Evolutionary conservation across 805 yeast genomes (phyloP), one percentile per base, ranked within the genome.

Genomic region (Kodamaea kakaduensis): DNA sequence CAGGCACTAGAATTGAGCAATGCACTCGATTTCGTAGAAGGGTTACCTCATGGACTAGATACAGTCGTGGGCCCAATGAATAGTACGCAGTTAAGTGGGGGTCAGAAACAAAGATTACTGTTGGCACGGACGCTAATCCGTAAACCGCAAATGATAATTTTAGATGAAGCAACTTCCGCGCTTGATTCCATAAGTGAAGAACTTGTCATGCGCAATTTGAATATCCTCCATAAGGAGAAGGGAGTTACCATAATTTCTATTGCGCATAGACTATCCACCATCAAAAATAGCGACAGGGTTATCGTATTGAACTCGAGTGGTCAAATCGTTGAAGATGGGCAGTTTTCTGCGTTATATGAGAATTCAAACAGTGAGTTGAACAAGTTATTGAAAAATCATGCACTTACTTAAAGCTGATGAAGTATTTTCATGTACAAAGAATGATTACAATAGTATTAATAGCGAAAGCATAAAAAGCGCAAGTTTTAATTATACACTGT

Each of bases 121-220:
- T 69, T 90, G 39, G 96, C 97, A 1, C 71, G 97, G 41, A 86
- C 96, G 0, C 69, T 90, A 34, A 69, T 90, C 34, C 68, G 84
- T 34, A 71, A 79, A 29, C 97, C 97, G 2, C 71, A 81, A 5
- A 71, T 90, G n/a, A 63, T 90, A 39, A 77, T 90, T 20, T 62
- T 90, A 40, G 97, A 90, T 56, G 97, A 90, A 56, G 96, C 97
- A 9, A 90, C 97, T 0, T 84, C 95, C 21, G 97, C 97, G 0
- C 65, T 90, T 34, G 97, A 90, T 53, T 78, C 94, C 9, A 84
- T 84, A 37, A 81, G 89, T 47, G 97, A 90, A 53, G 81, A 83
- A 47, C 75, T 85, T 3, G 94, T 90, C 25, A 85, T 87, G 54
- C 74, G 73, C 33, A 86, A 94, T 6, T 62, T 90, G 41, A 54